Base-by-base conservation (phyloP, 768 basidiomycete species). In the Thelephora ganbajun region DNA sequence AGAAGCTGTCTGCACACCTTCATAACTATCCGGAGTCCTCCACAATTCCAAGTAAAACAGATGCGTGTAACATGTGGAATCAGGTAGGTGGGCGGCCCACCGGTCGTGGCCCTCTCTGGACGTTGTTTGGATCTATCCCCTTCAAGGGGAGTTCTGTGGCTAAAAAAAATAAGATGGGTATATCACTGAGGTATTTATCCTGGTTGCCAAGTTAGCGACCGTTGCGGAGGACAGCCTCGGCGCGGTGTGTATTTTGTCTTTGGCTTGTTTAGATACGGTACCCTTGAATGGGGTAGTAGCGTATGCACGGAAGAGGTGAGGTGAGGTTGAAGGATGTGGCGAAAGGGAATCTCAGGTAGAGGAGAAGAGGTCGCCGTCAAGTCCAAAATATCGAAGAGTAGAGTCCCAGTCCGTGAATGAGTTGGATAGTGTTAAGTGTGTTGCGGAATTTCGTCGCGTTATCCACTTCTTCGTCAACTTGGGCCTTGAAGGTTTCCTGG, bases 401-500 rank as follows among this genome's bases (percentile, higher is more conserved):
- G 1, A 98, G 70, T 5, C 71, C 73, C 12, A 97, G 69, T 7
- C 75, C 66, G 51, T 80, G 64, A 45, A 98, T 86, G n/a, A 92
- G 66, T 52, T 77, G 65, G 35, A 93, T 74, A 9, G 92, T 72
- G 26, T 69, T 71, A 4, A 86, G 61, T 0, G 96, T 91, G 59
- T 89, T 74, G 11, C 69, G 72, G 83, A 93, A 83, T 69, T 80
- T 80, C 60, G 98, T 72, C 87, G 97, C 98, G 62, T 98, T 99
- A 52, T 84, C 76, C 12, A 98, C 57, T 62, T 99, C 96, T 51
- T 85, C 85, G 0, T 93, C 93, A 5, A 92, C 77, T 14, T 96
- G 76, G 65, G 98, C 96, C 45, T 88, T 76, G 30, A 84, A 83
- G 42, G 98, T 86, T 60, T 97, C 94, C 1, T 68, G 69, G 7